A percentile compares a stretch with the other conserved stretches of the same genome.
Evolutionary conservation across 352 stramenopile genomes (phyloP).

Genomic region (Halophytophthora polymorphica): DNA sequence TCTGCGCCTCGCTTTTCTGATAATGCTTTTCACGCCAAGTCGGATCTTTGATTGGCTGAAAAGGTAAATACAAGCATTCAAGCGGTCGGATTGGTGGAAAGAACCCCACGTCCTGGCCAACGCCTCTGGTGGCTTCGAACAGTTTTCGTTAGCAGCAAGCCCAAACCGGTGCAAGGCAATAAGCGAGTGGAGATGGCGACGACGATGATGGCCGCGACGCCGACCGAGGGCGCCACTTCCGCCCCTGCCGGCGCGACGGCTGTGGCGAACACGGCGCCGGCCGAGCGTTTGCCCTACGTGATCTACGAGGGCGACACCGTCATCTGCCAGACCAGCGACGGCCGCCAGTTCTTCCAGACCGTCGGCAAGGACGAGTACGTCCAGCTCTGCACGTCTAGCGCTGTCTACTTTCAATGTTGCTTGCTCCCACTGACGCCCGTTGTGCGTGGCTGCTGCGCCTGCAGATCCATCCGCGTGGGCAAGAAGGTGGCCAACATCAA

Average conservation of each 20-base stretch:
- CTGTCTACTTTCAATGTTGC: not conserved
- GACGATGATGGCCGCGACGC: not conserved
- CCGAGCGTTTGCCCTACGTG: constrained; percentile 49
- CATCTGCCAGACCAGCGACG: constrained; percentile 84
- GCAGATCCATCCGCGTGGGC: constrained; percentile 67
- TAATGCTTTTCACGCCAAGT: too few species aligned
- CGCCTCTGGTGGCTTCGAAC: too few species aligned
- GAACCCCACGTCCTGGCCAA: not conserved
- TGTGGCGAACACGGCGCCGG: not conserved
- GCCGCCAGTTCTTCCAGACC: constrained; percentile 82
- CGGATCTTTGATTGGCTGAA: constrained; percentile 9
- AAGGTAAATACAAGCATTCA: not conserved
- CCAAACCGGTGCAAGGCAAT: not conserved
- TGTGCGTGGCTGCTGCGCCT: not conserved
- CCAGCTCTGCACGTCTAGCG: not conserved
- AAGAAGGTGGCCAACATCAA: constrained; percentile 76
- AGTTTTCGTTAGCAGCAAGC: not conserved
- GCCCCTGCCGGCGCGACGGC: too few species aligned
- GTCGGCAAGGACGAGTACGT: constrained; percentile 68
- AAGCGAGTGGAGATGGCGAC: constrained; percentile 3
- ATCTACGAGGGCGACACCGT: constrained; percentile 87
- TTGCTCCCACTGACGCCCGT: constrained; percentile 6
- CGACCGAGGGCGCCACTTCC: not conserved
- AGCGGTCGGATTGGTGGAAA: too few species aligned
- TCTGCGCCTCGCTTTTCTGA: too few species aligned